Conservation (phyloP, 768 basidiomycete species). For the Trichaptum fuscoviolaceum region DNA sequence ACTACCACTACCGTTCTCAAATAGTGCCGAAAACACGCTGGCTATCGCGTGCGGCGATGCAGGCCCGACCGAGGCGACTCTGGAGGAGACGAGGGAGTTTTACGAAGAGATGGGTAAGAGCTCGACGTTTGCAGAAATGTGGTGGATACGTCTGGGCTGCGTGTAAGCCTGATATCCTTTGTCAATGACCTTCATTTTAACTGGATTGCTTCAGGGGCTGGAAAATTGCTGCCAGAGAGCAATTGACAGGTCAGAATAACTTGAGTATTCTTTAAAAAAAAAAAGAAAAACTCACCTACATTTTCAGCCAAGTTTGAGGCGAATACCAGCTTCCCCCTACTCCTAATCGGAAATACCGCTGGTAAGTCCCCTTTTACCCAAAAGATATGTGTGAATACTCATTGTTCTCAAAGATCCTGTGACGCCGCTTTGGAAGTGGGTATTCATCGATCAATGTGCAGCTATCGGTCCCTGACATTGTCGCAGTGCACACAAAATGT, state of each 20-base stretch:
- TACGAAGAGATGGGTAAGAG: constrained; percentile 7
- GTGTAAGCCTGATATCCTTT: not conserved
- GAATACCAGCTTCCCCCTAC: constrained; percentile 15
- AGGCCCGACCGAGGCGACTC: constrained; percentile 8
- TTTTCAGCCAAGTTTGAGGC: not conserved
- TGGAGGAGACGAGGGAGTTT: constrained; percentile 6
- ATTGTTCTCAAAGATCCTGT: constrained; percentile 12
- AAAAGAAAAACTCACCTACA: not conserved
- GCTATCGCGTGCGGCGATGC: constrained; percentile 14
- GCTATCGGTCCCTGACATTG: not conserved
- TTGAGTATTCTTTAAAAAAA: not conserved
- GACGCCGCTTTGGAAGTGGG: constrained; percentile 14
- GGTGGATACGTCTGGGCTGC: not conserved
- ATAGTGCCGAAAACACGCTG: not conserved
- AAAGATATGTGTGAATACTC: not conserved
- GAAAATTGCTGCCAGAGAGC: constrained; percentile 11
- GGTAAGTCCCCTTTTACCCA: not conserved
- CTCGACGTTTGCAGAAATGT: constrained; percentile 14
- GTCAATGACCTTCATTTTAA: not conserved
- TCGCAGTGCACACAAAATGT: constrained; percentile 6
- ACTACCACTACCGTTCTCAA: not conserved
- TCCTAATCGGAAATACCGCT: constrained; percentile 1
- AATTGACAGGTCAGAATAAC: constrained; percentile 8
- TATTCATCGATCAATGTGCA: not conserved
- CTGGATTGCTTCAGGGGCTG: constrained; percentile 9